Conservation (phyloP, 2,329 filamentous ascomycete species). For the Claviceps monticola region DNA sequence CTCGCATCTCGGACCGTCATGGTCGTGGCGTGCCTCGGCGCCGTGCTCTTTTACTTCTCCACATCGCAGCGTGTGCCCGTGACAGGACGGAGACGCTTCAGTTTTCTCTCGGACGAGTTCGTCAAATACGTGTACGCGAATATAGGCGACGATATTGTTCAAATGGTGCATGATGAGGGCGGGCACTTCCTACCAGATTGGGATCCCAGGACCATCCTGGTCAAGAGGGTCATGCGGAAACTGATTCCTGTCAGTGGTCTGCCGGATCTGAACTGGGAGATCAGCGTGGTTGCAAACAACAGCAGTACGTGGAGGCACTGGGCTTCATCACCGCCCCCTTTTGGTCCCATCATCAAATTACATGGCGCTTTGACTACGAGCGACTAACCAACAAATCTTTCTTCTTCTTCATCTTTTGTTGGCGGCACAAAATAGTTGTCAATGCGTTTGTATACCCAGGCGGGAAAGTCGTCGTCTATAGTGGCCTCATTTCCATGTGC, state of each 20-base stretch:
- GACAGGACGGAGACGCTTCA: constrained; percentile 59
- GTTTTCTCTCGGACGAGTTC: constrained; percentile 43
- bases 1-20: constrained; percentile 24
- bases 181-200: constrained; percentile 42
- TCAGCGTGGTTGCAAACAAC: constrained; percentile 58
- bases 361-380: no score
- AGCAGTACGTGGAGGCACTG: constrained; percentile 19
- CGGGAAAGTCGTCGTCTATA: constrained; percentile 69
- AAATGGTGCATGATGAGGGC: constrained; percentile 36
- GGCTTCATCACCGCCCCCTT: no score
- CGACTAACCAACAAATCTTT: no score
- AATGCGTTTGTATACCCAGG: constrained; percentile 71
- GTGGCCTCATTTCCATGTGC: constrained; percentile 56
- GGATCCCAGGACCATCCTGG: constrained; percentile 42
- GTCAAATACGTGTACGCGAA: constrained; percentile 29
- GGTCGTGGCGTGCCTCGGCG: constrained; percentile 27
- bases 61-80: constrained; percentile 63
- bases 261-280: constrained; percentile 49
- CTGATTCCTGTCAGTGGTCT: constrained; percentile 56
- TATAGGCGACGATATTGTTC: constrained; percentile 29
- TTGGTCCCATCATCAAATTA: no score
- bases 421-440: constrained; percentile 25
- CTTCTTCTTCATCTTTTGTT: not conserved
- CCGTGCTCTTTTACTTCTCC: constrained; percentile 46
- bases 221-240: constrained; percentile 49